Percentiles rank a stretch among this genome's conserved stretches.
These are phyloP conservation scores for Trifolium dubium DNA, from an alignment of 306 rosid genomes.

Conservation along the genomic window DNA sequence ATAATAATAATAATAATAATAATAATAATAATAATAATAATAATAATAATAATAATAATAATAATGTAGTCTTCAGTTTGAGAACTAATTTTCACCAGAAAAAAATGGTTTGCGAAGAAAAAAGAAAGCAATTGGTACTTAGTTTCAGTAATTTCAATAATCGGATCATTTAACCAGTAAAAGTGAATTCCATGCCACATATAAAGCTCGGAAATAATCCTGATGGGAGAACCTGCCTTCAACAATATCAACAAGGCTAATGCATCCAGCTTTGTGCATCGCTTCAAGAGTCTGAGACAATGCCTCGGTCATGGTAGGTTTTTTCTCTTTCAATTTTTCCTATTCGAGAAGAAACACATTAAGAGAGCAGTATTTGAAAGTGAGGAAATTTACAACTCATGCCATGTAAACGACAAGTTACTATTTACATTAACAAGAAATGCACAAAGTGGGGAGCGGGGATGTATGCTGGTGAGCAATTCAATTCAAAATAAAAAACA, in stretches of 20 bases:
- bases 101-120: constrained; percentile 11
- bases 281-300: constrained; percentile 91
- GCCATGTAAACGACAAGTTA: constrained; percentile 11
- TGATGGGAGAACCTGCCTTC: constrained; percentile 69
- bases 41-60: no score
- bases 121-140: constrained; percentile 2
- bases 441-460: neutral
- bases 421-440: constrained; percentile 6
- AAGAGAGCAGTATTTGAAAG: constrained; percentile 28
- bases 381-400: constrained; percentile 22
- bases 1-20: no score
- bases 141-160: constrained; percentile 21
- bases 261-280: constrained; percentile 89
- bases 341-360: constrained; percentile 45
- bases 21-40: no score
- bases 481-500: constrained; percentile 25
- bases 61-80: constrained; percentile 10
- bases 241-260: constrained; percentile 75
- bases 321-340: constrained; percentile 99
- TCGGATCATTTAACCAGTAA: constrained; percentile 24
- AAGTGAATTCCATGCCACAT: constrained; percentile 20
- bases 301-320: constrained; percentile 76
- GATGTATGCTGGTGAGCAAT: neutral
- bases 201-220: constrained; percentile 16
- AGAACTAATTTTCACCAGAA: constrained; percentile 10